Evolutionary conservation across 768 basidiomycete species (phyloP).

Genomic region (Suillus sp.): DNA sequence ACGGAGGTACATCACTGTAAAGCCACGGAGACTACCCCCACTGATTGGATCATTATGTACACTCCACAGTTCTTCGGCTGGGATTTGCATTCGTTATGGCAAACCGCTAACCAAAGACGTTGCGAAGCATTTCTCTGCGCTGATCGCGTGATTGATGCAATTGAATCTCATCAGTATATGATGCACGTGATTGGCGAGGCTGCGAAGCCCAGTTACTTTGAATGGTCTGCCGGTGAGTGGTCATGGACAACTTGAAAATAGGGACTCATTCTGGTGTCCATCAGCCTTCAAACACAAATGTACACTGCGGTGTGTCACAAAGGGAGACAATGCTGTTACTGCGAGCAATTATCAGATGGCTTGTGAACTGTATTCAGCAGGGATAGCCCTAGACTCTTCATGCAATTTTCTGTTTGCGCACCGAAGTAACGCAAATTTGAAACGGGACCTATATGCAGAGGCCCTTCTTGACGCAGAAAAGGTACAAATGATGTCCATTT

Average conservation of each 20-base stretch:
- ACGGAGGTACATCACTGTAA: not conserved
- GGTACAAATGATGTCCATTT: not conserved
- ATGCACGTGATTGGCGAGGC: not conserved
- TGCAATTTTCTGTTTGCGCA: not conserved
- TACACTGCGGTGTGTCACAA: not conserved
- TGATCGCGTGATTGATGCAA: not conserved
- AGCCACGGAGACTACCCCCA: too few relatives aligned
- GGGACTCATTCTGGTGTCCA: not conserved
- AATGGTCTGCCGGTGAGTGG: constrained; percentile 3
- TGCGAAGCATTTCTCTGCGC: not conserved
- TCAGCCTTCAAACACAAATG: not conserved
- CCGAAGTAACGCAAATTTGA: not conserved
- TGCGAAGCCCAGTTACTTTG: not conserved
- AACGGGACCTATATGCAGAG: not conserved
- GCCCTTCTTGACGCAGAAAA: not conserved
- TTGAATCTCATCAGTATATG: too few relatives aligned
- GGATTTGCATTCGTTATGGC: not conserved
- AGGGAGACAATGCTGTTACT: not conserved
- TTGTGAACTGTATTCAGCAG: not conserved
- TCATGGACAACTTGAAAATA: not conserved
- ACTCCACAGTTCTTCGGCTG: not conserved
- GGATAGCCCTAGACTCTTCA: not conserved
- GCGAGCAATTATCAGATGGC: not conserved
- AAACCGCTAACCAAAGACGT: not conserved
- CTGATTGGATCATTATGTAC: not conserved